phyloP scores from a whole-genome alignment of 139 green algal genomes.

The Microglena sp. region DNA sequence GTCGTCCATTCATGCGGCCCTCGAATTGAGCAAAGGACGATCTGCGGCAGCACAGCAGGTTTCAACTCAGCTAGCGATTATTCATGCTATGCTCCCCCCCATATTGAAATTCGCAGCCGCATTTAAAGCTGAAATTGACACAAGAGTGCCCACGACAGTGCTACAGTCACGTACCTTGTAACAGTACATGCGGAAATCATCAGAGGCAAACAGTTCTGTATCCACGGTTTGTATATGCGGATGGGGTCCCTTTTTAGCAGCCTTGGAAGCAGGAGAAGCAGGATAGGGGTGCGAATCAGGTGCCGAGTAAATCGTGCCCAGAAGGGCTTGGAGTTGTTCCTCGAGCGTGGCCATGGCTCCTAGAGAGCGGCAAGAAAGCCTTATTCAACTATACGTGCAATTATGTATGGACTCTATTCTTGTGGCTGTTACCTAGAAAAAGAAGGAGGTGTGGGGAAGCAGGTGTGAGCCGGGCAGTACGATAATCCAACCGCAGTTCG shows the following conservation, averaged over 20 bases:
- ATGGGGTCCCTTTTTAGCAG: not conserved
- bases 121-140: not conserved
- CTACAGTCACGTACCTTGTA: constrained; percentile 8
- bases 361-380: no score
- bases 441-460: no score
- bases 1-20: constrained; percentile 12
- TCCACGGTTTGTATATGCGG: not conserved
- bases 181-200: constrained; percentile 18
- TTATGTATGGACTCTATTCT: no score
- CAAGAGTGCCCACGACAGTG: not conserved
- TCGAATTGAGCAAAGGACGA: constrained; percentile 11
- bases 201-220: not conserved
- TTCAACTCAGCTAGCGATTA: not conserved
- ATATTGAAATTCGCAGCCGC: not conserved
- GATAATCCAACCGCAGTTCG: no score
- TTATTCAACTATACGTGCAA: no score
- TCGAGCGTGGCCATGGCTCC: no score
- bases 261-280: not conserved
- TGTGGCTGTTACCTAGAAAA: no score
- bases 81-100: not conserved
- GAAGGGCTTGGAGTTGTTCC: not conserved
- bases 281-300: not conserved
- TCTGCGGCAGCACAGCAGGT: not conserved
- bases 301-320: constrained; percentile 1
- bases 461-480: no score